Base-by-base conservation (phyloP, 1,284 basidiomycete species). In the Trametes versicolor region DNA sequence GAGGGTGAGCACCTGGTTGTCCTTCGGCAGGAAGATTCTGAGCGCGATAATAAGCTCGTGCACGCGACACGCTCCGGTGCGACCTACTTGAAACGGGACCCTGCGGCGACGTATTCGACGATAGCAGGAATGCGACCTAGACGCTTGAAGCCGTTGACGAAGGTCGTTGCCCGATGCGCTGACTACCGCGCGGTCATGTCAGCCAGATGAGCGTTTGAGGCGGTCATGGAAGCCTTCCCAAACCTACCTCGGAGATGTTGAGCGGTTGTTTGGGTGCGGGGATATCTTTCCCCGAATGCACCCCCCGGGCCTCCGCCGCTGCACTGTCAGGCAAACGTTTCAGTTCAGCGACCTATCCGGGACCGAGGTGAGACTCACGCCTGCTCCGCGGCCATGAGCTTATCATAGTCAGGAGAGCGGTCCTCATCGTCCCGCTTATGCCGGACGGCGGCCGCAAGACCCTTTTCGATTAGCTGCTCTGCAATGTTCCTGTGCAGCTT, bases 351-450 rank as follows among this genome's bases (percentile, higher is more conserved):
- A 61, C 29, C 66, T n/a, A 17, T 3, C 17, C n/a, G 49, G 21
- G 32, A 52, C 13, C 23, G 8, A 8, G n/a, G 53, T 13, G 54
- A 39, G 13, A 81, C 91, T 79, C 72, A 96, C 93, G 80, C 82
- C 84, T 93, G 95, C 81, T 99, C 97, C 17, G 97, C 97, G 43
- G 92, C 90, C 86, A 99, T 96, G 49, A 99, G 83, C 78, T 95
- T 95, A 80, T 99, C 97, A 71, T 94, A 96, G 76, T 98, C 97
- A 15, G 92, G 87, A 23, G 96, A 97, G 57, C 96, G 89, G 72
- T 97, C 94, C 78, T 99, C 97, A 75, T 99, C 97, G 72, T 98
- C 97, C 48, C 95, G 89, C 72, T 90, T 92, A 79, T 99, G 97
- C 55, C 97, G 90, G 50, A 98, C 89, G 10, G 95, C 93, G 59